These are phyloP conservation scores for Ustilago curta DNA, from an alignment of 1,284 basidiomycete species.

Conservation along the genomic window DNA sequence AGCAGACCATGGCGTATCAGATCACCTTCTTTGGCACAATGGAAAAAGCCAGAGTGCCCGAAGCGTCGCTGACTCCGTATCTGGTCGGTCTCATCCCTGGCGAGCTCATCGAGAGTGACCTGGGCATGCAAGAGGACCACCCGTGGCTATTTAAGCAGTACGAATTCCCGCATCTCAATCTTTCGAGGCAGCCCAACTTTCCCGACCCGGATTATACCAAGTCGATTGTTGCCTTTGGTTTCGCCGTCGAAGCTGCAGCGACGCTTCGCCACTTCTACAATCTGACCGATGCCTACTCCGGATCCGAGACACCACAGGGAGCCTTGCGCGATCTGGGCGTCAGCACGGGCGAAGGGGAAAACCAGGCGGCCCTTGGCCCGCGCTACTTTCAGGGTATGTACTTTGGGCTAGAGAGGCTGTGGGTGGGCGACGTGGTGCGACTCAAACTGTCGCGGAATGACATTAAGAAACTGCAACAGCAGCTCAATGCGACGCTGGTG, in stretches of 20 bases:
- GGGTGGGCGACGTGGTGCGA: slow-evolving; percentile 61
- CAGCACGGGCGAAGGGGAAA: background rate
- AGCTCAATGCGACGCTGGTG: slow-evolving; percentile 41
- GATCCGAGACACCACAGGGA: slow-evolving; percentile 23
- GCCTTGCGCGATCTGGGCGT: slow-evolving; percentile 36
- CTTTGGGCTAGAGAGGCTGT: slow-evolving; percentile 56
- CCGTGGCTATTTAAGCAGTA: slow-evolving; percentile 34
- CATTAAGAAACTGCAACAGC: slow-evolving; percentile 39
- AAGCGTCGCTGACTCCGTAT: slow-evolving; percentile 33
- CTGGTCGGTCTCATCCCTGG: slow-evolving; percentile 28
- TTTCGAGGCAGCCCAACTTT: slow-evolving; percentile 20
- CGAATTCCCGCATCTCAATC: slow-evolving; percentile 30
- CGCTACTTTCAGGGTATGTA: slow-evolving; percentile 57
- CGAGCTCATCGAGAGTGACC: slow-evolving; percentile 19
- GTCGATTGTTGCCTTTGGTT: slow-evolving; percentile 29
- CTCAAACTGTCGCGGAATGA: slow-evolving; percentile 38
- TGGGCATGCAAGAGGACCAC: slow-evolving; percentile 37
- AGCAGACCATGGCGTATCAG: slow-evolving; percentile 37
- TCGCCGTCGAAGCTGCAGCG: slow-evolving; percentile 21
- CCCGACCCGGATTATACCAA: slow-evolving; percentile 19
- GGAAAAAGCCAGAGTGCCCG: slow-evolving; percentile 40
- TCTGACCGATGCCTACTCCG: slow-evolving; percentile 45
- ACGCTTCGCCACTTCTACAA: slow-evolving; percentile 33
- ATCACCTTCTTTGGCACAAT: slow-evolving; percentile 45
- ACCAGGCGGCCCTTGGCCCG: slow-evolving; percentile 11